A percentile compares a stretch with the other conserved stretches of the same genome.
These are phyloP conservation scores for Medicago ruthenica DNA, from an alignment of 306 rosid species.

Conservation along the genomic window DNA sequence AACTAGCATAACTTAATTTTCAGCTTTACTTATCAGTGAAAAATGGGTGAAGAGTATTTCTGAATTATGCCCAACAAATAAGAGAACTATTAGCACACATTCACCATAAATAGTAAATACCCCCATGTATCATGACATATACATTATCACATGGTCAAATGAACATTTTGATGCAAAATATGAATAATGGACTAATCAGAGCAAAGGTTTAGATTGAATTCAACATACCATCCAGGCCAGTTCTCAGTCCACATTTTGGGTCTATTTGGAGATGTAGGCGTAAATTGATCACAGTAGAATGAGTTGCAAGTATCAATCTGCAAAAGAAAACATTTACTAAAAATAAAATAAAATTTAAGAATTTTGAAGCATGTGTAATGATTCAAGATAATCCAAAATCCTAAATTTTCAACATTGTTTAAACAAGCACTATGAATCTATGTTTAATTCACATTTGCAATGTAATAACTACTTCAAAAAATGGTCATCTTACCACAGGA, in stretches of 20 bases:
- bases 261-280: constrained; percentile 79
- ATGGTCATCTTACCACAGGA: constrained; percentile 68
- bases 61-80: neutral
- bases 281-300: constrained; percentile 90
- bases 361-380: constrained; percentile 15
- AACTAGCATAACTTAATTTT: constrained; percentile 5
- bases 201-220: constrained; percentile 25
- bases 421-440: constrained; percentile 18
- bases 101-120: constrained; percentile 8
- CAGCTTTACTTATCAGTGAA: neutral
- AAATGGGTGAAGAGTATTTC: neutral
- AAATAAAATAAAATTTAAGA: neutral
- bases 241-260: constrained; percentile 98
- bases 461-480: constrained; percentile 26
- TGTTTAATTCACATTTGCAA: constrained; percentile 12
- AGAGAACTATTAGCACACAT: neutral
- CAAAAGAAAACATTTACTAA: constrained; percentile 11
- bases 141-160: constrained; percentile 19
- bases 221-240: constrained; percentile 95
- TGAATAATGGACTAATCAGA: constrained; percentile 32
- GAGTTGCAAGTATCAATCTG: constrained; percentile 95
- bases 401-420: constrained; percentile 9
- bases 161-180: constrained; percentile 12
- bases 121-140: neutral
- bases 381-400: constrained; percentile 13